Percentiles rank a stretch among this genome's conserved stretches.
Evolutionary conservation across 441 rosid genomes (phyloP).

Genomic region (Erodium texanum): DNA sequence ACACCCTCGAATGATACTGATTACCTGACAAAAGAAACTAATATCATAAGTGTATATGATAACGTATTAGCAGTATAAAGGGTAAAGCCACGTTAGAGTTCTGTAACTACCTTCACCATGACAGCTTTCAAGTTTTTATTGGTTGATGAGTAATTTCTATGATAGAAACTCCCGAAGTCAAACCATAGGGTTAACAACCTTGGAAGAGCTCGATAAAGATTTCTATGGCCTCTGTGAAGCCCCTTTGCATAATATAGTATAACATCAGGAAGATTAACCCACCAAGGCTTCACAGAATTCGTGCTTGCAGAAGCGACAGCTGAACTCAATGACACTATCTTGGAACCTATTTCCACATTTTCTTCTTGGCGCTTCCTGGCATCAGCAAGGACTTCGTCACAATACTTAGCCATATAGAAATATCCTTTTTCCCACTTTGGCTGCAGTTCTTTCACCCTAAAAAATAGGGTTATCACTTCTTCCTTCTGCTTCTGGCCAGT

Average conservation of each 20-base stretch:
- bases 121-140: slow-evolving; percentile 63
- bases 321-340: slow-evolving; percentile 42
- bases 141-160: slow-evolving; percentile 42
- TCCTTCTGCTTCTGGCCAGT: slow-evolving; percentile 97
- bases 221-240: slow-evolving; percentile 88
- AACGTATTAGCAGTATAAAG: not conserved
- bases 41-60: not conserved
- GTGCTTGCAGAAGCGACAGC: slow-evolving; percentile 33
- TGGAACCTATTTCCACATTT: slow-evolving; percentile 44
- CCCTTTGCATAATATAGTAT: slow-evolving; percentile 88
- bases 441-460: slow-evolving; percentile 82
- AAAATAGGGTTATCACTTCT: slow-evolving; percentile 86
- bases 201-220: slow-evolving; percentile 98
- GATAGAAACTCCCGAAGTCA: slow-evolving; percentile 86
- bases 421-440: slow-evolving; percentile 96
- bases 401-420: slow-evolving; percentile 92
- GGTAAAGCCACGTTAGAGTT: slow-evolving; percentile 11
- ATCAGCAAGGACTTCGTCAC: slow-evolving; percentile 89
- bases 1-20: slow-evolving; percentile 86
- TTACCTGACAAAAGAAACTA: slow-evolving; percentile 48
- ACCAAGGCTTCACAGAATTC: slow-evolving; percentile 64
- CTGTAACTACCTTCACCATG: slow-evolving; percentile 59
- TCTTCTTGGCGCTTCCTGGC: slow-evolving; percentile 94
- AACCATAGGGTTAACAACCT: slow-evolving; percentile 97
- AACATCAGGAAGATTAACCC: slow-evolving; percentile 71